phyloP scores from a whole-genome alignment of 225 moss, liverwort and hornwort genomes.

The Polytrichum formosum region DNA sequence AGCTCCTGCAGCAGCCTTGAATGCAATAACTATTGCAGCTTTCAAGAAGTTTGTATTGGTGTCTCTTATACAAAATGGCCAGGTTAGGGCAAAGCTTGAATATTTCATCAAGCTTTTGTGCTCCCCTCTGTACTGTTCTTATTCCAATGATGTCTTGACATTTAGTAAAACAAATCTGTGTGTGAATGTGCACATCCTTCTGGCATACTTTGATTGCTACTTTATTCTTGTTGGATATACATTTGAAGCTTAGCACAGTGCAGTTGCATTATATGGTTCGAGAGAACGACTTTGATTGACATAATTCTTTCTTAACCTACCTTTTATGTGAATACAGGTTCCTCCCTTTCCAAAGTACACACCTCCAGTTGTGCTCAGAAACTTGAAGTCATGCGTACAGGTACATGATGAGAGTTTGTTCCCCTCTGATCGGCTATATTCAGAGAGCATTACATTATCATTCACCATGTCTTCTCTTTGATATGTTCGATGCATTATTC shows the following conservation, averaged over 20 bases:
- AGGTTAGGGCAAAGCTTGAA: constrained; percentile 45
- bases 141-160: too few relatives aligned
- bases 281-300: background rate
- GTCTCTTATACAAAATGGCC: constrained; percentile 89
- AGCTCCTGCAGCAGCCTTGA: constrained; percentile 83
- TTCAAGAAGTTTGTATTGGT: constrained; percentile 97
- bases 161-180: background rate
- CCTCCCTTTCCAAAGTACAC: constrained; percentile 98
- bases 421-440: too few relatives aligned
- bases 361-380: constrained; percentile 82
- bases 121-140: too few relatives aligned
- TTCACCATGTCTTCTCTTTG: too few relatives aligned
- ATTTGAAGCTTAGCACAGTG: too few relatives aligned
- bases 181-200: background rate
- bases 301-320: background rate
- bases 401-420: constrained; percentile 20
- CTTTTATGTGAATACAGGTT: constrained; percentile 53
- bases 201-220: background rate
- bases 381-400: constrained; percentile 93
- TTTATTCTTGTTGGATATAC: too few relatives aligned
- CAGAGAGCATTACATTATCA: too few relatives aligned
- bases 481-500: too few relatives aligned
- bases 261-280: background rate
- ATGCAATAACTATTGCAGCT: constrained; percentile 98
- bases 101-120: too few relatives aligned